Conservation (phyloP, 1,284 basidiomycete species). For the Tilletiaria anomala region DNA sequence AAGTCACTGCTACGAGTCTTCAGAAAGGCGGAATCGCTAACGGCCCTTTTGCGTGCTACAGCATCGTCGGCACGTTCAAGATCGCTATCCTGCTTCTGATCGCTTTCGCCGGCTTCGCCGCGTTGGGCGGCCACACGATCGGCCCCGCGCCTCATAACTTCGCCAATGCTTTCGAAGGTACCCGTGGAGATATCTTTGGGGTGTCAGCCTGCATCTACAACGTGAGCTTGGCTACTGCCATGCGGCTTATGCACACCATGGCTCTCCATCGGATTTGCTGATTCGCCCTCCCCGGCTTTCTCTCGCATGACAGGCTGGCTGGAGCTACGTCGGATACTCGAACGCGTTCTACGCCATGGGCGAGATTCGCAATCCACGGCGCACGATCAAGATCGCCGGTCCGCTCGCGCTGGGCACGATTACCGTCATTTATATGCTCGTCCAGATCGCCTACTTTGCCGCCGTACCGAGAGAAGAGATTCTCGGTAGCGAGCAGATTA, state of each 20-base stretch:
- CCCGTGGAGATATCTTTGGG: conserved; percentile 42
- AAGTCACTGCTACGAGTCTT: too few relatives aligned
- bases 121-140: conserved; percentile 45
- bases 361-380: conserved; percentile 44
- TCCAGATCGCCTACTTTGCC: conserved; percentile 45
- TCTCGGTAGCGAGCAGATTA: conserved; percentile 43
- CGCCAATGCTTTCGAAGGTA: conserved; percentile 45
- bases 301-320: conserved; percentile 42
- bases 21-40: too few relatives aligned
- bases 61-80: conserved; percentile 54
- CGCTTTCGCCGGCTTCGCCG: conserved; percentile 48
- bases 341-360: conserved; percentile 49
- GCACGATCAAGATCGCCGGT: conserved; percentile 49
- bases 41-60: too few relatives aligned
- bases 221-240: too few relatives aligned
- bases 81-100: conserved; percentile 50
- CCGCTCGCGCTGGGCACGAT: conserved; percentile 47
- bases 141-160: conserved; percentile 46
- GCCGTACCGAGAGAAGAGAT: conserved; percentile 46
- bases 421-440: conserved; percentile 43
- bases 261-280: too few relatives aligned
- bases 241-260: too few relatives aligned
- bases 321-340: conserved; percentile 50
- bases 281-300: background rate
- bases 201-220: conserved; percentile 30